phyloP scores from a whole-genome alignment of 306 rosid species.

The Cucumis sativus region DNA sequence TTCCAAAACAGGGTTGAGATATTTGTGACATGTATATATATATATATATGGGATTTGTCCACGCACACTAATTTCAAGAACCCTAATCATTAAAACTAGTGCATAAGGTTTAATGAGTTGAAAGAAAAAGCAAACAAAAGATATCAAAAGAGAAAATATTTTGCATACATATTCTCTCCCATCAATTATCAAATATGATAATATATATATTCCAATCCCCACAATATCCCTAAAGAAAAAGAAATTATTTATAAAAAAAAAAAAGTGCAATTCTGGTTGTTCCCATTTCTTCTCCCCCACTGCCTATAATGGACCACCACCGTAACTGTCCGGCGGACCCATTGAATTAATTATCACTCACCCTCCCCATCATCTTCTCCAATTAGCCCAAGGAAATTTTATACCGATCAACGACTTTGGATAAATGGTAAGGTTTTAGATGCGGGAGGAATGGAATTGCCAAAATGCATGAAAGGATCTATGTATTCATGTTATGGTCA shows the following conservation, averaged over 20 bases:
- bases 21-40: neutral
- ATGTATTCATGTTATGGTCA: too few species aligned
- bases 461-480: too few species aligned
- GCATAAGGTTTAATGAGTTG: neutral
- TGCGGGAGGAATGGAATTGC: too few species aligned
- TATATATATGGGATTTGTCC: neutral
- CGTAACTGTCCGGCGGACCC: neutral
- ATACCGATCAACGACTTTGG: too few species aligned
- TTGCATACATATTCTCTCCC: neutral
- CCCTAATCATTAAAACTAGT: neutral
- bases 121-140: neutral
- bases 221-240: neutral
- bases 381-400: neutral
- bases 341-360: slow-evolving; percentile 1
- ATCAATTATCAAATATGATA: too few species aligned
- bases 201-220: neutral
- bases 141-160: neutral
- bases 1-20: neutral
- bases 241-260: too few species aligned
- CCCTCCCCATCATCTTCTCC: neutral
- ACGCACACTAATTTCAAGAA: neutral
- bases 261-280: neutral
- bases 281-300: neutral
- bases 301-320: neutral
- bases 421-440: too few species aligned